Percentiles rank a stretch among this genome's conserved stretches.
Evolutionary conservation across 225 moss, liverwort and hornwort genomes (phyloP).

Genomic region (Marchantia paleacea): DNA sequence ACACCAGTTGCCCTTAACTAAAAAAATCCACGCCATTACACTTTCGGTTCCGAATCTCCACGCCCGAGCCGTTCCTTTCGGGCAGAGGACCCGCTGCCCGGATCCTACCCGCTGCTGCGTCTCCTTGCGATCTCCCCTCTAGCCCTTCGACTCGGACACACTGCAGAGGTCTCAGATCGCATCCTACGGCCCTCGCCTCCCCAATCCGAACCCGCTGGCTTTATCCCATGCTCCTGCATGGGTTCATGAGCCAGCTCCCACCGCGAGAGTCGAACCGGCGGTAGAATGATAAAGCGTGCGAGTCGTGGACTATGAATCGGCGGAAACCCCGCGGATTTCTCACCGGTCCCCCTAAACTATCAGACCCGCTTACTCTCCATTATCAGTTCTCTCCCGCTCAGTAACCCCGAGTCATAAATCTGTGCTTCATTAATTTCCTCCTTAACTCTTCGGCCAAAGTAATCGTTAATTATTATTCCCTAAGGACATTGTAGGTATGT

Average conservation of each 20-base stretch:
- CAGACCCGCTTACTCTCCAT: too few relatives aligned
- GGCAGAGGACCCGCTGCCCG: conserved; percentile 11
- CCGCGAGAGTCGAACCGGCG: conserved; percentile 35
- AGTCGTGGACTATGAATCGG: conserved; percentile 32
- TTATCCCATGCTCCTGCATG: background rate
- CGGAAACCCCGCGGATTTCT: conserved; percentile 2
- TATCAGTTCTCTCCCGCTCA: too few relatives aligned
- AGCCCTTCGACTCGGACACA: background rate
- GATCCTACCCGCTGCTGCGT: conserved; percentile 2
- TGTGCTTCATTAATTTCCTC: too few relatives aligned
- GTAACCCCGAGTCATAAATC: too few relatives aligned
- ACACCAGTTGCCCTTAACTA: background rate
- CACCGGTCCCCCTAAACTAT: background rate
- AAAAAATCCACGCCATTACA: conserved; percentile 18
- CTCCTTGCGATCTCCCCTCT: conserved; percentile 25
- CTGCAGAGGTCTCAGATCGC: conserved; percentile 3
- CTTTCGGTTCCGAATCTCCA: background rate
- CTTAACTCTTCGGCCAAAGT: too few relatives aligned
- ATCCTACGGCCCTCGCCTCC: background rate
- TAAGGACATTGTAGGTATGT: too few relatives aligned
- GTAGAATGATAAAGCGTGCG: conserved; percentile 23
- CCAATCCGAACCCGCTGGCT: background rate
- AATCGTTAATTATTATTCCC: too few relatives aligned
- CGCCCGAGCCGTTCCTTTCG: conserved; percentile 31
- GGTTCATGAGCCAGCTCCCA: background rate